Conservation (phyloP, 1,284 basidiomycete species). For the Hypsizygus ulmarius region DNA sequence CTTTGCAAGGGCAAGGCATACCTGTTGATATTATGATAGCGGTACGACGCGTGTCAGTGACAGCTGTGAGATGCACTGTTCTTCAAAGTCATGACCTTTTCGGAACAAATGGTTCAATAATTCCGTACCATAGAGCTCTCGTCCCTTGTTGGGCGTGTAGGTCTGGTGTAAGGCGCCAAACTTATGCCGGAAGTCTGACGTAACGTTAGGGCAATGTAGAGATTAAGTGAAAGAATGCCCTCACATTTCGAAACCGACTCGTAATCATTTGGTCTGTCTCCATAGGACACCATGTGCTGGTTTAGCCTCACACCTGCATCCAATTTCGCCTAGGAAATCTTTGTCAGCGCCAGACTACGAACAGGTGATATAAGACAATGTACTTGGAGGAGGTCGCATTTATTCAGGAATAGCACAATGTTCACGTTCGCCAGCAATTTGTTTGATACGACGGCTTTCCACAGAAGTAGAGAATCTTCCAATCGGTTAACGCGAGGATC, state of each 20-base stretch:
- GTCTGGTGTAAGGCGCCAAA: slow-evolving; percentile 68
- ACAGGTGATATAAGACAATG: slow-evolving; percentile 10
- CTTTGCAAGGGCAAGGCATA: slow-evolving; percentile 24
- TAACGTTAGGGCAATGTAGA: slow-evolving; percentile 9
- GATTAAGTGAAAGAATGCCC: slow-evolving; percentile 4
- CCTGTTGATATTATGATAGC: slow-evolving; percentile 56
- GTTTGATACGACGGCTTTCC: slow-evolving; percentile 67
- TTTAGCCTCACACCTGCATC: slow-evolving; percentile 68
- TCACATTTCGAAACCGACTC: slow-evolving; percentile 71
- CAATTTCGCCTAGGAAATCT: slow-evolving; percentile 55
- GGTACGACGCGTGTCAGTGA: slow-evolving; percentile 65
- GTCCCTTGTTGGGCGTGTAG: slow-evolving; percentile 61
- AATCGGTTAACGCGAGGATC: slow-evolving; percentile 69
- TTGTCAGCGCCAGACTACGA: neutral
- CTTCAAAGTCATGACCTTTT: neutral
- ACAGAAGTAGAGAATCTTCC: slow-evolving; percentile 72
- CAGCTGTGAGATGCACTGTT: slow-evolving; percentile 74
- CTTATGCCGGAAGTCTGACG: slow-evolving; percentile 68
- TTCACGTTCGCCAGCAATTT: slow-evolving; percentile 66
- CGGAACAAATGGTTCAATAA: slow-evolving; percentile 2
- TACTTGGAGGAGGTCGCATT: slow-evolving; percentile 70
- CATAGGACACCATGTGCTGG: slow-evolving; percentile 65
- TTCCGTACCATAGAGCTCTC: slow-evolving; percentile 65
- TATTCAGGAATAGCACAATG: slow-evolving; percentile 78
- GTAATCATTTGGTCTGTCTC: slow-evolving; percentile 71